These are phyloP conservation scores for Ceratorhiza oryzae-sativae DNA, from an alignment of 1,284 basidiomycete genomes.

Conservation along the genomic window DNA sequence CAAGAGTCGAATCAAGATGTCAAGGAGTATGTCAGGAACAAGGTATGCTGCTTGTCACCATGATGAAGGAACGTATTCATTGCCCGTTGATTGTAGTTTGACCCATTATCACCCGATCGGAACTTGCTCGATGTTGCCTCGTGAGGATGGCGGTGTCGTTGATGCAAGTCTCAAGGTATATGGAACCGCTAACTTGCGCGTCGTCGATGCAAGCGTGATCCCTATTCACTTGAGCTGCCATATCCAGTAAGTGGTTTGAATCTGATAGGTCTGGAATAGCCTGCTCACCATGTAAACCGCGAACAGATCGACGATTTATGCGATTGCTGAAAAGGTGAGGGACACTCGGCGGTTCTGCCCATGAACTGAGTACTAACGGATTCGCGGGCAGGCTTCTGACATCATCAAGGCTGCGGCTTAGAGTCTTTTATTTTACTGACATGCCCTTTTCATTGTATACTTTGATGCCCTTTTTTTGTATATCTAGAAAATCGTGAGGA, in stretches of 20 bases:
- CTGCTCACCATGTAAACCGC: background rate
- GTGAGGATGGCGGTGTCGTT: slow-evolving; percentile 51
- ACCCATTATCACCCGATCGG: slow-evolving; percentile 48
- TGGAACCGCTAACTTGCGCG: slow-evolving; percentile 49
- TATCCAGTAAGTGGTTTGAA: slow-evolving; percentile 14
- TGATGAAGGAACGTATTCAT: background rate
- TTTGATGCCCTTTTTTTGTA: background rate
- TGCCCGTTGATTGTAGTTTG: slow-evolving; percentile 8
- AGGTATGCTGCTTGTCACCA: background rate
- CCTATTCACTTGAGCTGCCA: slow-evolving; percentile 38
- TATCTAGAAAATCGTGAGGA: background rate
- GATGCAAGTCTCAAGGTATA: slow-evolving; percentile 50
- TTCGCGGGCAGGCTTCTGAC: slow-evolving; percentile 17
- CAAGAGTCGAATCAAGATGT: slow-evolving; percentile 1
- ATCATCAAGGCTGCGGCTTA: slow-evolving; percentile 18
- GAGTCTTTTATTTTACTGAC: background rate
- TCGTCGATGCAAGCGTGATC: slow-evolving; percentile 39
- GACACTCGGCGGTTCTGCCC: background rate
- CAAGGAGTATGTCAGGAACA: slow-evolving; percentile 35
- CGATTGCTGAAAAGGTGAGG: slow-evolving; percentile 29
- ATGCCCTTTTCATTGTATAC: background rate
- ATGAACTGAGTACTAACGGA: background rate
- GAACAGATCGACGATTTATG: slow-evolving; percentile 24
- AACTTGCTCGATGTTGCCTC: slow-evolving; percentile 50
- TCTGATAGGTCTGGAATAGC: background rate